Conservation (phyloP, 345 rosid genomes). For the Murraya koenigii region DNA sequence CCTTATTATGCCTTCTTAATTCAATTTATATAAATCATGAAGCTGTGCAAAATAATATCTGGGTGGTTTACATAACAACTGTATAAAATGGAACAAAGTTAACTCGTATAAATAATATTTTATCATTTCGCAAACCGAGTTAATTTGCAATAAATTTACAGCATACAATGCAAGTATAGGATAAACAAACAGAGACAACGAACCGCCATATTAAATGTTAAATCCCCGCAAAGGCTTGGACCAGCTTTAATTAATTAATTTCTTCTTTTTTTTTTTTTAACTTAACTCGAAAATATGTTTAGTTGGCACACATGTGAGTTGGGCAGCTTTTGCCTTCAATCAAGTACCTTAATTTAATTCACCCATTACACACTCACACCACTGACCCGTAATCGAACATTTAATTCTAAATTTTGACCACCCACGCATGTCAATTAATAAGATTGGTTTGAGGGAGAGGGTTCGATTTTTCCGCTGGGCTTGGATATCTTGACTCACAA, state of each 20-base stretch:
- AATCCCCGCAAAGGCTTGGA: not conserved
- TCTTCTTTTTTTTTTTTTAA: not conserved
- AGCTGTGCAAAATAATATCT: too few species aligned
- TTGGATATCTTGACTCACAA: too few species aligned
- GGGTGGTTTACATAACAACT: too few species aligned
- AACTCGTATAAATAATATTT: not conserved
- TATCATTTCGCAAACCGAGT: not conserved
- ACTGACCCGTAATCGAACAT: not conserved
- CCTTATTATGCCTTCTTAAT: not conserved
- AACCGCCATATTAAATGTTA: not conserved
- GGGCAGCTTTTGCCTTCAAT: conserved; percentile 35
- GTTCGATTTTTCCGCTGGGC: too few species aligned
- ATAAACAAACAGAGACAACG: not conserved
- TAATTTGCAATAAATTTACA: not conserved
- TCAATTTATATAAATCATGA: too few species aligned
- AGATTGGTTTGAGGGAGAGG: not conserved
- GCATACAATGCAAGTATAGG: not conserved
- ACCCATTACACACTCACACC: not conserved
- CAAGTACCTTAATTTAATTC: not conserved
- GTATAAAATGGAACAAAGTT: not conserved
- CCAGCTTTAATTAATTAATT: not conserved
- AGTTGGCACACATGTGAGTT: conserved; percentile 52
- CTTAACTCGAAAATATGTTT: conserved; percentile 4
- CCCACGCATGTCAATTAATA: not conserved
- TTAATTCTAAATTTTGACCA: not conserved